Percentiles rank a stretch among this genome's conserved stretches.
Evolutionary conservation across 1,284 basidiomycete species (phyloP).

Genomic region (Rhodotorula sp.): DNA sequence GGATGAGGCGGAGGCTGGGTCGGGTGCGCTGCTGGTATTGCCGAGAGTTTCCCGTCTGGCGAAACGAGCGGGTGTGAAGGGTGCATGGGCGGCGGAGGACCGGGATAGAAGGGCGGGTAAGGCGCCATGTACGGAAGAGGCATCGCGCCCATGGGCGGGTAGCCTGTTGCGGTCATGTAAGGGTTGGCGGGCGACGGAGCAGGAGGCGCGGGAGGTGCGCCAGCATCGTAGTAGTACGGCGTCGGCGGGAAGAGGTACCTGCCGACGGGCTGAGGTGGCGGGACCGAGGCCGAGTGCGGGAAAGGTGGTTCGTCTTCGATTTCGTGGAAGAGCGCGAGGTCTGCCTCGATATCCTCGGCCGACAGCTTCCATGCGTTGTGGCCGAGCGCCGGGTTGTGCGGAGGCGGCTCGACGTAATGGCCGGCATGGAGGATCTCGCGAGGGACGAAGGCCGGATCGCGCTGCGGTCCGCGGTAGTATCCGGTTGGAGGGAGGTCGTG

Average conservation of each 20-base stretch:
- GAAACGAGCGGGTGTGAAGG: neutral
- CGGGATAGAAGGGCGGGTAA: neutral
- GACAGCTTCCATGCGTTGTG: slow-evolving; percentile 22
- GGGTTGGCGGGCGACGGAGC: neutral
- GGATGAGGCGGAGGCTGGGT: no score
- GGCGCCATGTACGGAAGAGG: no score
- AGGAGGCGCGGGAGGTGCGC: neutral
- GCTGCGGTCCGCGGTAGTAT: slow-evolving; percentile 25
- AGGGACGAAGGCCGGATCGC: slow-evolving; percentile 16
- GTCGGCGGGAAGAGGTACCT: neutral
- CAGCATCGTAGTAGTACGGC: slow-evolving; percentile 10
- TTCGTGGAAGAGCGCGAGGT: slow-evolving; percentile 31
- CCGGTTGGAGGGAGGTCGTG: slow-evolving; percentile 27
- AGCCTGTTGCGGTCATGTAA: neutral
- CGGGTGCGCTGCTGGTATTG: no score
- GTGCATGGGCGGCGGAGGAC: neutral
- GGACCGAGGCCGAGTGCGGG: neutral
- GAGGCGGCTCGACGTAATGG: slow-evolving; percentile 31
- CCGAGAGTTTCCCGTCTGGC: no score
- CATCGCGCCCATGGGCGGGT: neutral
- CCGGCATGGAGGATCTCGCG: slow-evolving; percentile 18
- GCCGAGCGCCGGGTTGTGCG: slow-evolving; percentile 22
- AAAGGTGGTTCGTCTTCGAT: slow-evolving; percentile 8
- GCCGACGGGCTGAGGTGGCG: neutral
- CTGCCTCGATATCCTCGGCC: slow-evolving; percentile 27